These are phyloP conservation scores for Luzula sylvatica DNA, from an alignment of 176 grass and related monocot genomes.

Conservation along the genomic window DNA sequence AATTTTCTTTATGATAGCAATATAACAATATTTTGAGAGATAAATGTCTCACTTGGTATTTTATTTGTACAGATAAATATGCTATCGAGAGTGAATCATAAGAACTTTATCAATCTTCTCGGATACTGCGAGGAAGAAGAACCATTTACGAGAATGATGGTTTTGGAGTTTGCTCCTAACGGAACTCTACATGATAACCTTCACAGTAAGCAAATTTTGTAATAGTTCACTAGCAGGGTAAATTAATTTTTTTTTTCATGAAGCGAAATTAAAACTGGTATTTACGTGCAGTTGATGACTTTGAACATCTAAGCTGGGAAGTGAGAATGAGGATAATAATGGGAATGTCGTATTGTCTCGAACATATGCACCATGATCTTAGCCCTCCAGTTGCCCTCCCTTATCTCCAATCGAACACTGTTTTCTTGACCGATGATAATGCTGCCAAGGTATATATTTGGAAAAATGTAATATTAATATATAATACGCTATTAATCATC, in stretches of 20 bases:
- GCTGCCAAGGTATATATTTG: constrained; percentile 62
- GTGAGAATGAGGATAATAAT: constrained; percentile 93
- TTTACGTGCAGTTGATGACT: constrained; percentile 60
- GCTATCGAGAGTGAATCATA: constrained; percentile 76
- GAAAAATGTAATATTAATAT: not conserved
- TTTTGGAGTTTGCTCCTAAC: constrained; percentile 78
- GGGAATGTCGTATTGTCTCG: constrained; percentile 76
- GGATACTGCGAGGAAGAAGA: constrained; percentile 79
- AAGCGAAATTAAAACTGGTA: constrained; percentile 15
- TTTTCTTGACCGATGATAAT: constrained; percentile 76
- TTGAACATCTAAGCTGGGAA: constrained; percentile 71
- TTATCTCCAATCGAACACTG: constrained; percentile 33
- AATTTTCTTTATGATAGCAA: not conserved
- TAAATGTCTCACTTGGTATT: constrained; percentile 12
- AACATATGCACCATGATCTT: constrained; percentile 80
- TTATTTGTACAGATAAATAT: constrained; percentile 68
- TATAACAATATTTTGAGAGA: constrained; percentile 5
- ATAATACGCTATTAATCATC: too few species aligned
- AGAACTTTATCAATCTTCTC: constrained; percentile 86
- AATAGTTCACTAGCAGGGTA: not conserved
- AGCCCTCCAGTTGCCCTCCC: constrained; percentile 49
- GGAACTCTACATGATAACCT: constrained; percentile 83
- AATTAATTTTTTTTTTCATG: not conserved
- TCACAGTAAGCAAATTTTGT: constrained; percentile 40
- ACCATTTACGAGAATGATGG: constrained; percentile 95